These are phyloP conservation scores for Paecilomyces formosus DNA, from an alignment of 2,329 filamentous ascomycete species.

Conservation along the genomic window DNA sequence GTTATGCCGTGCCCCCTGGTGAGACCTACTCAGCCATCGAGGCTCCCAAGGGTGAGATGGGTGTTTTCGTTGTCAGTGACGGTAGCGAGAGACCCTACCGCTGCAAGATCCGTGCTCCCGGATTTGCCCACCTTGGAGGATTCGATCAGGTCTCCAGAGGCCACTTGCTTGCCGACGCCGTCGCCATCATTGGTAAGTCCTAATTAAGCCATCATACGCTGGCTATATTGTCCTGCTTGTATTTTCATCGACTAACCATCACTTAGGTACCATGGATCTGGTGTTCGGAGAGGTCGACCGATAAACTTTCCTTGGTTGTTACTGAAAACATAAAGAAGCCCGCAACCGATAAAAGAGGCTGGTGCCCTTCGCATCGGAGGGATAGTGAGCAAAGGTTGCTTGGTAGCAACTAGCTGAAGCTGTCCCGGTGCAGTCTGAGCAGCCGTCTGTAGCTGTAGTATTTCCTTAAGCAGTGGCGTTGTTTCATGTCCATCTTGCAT, in stretches of 20 bases:
- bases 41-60: conserved; percentile 99
- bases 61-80: conserved; percentile 91
- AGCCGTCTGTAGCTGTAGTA: background rate
- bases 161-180: conserved; percentile 90
- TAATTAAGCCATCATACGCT: background rate
- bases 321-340: background rate
- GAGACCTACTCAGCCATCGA: conserved; percentile 98
- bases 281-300: conserved; percentile 68
- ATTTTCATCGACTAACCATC: conserved; percentile 7
- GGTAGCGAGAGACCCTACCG: conserved; percentile 94
- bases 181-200: conserved; percentile 72
- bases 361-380: background rate
- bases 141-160: conserved; percentile 92
- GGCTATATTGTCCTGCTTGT: too few species aligned
- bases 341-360: background rate
- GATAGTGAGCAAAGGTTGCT: background rate
- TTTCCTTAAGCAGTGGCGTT: background rate
- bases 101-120: conserved; percentile 93
- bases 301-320: conserved; percentile 24
- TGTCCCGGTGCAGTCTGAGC: background rate
- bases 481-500: background rate
- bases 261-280: conserved; percentile 64
- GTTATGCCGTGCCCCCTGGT: conserved; percentile 90
- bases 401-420: conserved; percentile 1
- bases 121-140: conserved; percentile 87